Base-by-base conservation (phyloP, 2,329 filamentous ascomycete species). In the Xylaria sp. region DNA sequence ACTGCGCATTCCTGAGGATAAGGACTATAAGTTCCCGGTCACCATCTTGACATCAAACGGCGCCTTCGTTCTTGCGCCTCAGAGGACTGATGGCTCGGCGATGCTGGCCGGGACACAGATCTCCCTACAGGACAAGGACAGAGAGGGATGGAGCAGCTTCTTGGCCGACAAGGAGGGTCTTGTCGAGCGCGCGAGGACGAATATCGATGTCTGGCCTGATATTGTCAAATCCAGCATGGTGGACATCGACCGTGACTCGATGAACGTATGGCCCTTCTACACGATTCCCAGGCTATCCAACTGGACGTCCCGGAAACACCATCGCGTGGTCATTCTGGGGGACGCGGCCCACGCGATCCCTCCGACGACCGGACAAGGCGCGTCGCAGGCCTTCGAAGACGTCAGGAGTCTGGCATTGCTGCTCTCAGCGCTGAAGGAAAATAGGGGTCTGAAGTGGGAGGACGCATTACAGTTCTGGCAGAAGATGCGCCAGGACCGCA, bases 381-480 rank as follows among this genome's bases (percentile, higher is more conserved):
- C 73, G 6, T 72, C 72, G 48, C 72, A 72, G 58, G 74, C 75
- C 2, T 73, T 76, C 37, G 74, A 76, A 23, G 75, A 76, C 56
- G 73, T 71, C 7, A 69, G 63, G 51, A 63, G 58, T 9, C 68
- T 76, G 1, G 71, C 71, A 2, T 25, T 76, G 55, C 48, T 76
- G 10, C n/a, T 74, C 10, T 62, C 66, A 10, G 20, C 39, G 32
- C 56, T 69, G 1, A 65, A 61, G 8, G 50, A 64, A 48, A 56
- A 71, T 8, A 5, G 0, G n/a, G 44, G 52, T 0, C 12, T 71
- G 32, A 48, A 57, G n/a, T 75, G 74, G 66, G 65, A 63, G 15
- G 69, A 73, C 0, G 68, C 70, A 9, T 41, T 75, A 8, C n/a
- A 56, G 1, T 75, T 73, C 51, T 76, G 75, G 75, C 75, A 76